A percentile compares a stretch with the other conserved stretches of the same genome.
Evolutionary conservation across 108 stramenopile species (phyloP).

Genomic region (Nannochloropsis oceanica): DNA sequence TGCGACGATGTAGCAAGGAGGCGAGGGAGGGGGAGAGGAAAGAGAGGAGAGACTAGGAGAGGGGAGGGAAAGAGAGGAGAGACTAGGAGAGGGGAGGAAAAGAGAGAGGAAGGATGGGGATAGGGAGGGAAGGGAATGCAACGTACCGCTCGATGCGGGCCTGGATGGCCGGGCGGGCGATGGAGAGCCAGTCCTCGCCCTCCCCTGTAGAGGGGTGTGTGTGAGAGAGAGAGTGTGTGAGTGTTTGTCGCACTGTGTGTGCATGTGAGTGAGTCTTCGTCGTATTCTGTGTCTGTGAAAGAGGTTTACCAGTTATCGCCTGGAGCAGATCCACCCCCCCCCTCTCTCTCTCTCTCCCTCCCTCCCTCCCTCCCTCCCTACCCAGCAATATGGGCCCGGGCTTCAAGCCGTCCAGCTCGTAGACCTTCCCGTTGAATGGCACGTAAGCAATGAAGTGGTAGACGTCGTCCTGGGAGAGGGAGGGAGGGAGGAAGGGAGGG

Average conservation of each 20-base stretch:
- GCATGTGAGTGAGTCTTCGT: neutral
- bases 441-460: constrained; percentile 91
- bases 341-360: neutral
- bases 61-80: constrained; percentile 23
- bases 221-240: too few species aligned
- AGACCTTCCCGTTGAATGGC: constrained; percentile 55
- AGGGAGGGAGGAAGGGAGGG: neutral
- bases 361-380: neutral
- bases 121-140: neutral
- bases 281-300: neutral
- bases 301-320: too few species aligned
- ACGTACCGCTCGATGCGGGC: constrained; percentile 27
- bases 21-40: constrained; percentile 51
- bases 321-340: neutral
- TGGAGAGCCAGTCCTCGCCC: constrained; percentile 6
- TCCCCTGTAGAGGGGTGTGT: neutral
- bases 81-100: constrained; percentile 37
- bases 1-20: neutral
- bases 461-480: constrained; percentile 52
- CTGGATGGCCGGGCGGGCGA: constrained; percentile 31
- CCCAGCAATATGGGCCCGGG: constrained; percentile 68
- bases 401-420: constrained; percentile 87
- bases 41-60: constrained; percentile 81
- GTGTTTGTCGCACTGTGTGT: neutral
- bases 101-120: constrained; percentile 12